Evolutionary conservation across 257 asterid genomes (phyloP), one percentile per base, ranked within the genome.

Genomic region (Solanum boliviense): DNA sequence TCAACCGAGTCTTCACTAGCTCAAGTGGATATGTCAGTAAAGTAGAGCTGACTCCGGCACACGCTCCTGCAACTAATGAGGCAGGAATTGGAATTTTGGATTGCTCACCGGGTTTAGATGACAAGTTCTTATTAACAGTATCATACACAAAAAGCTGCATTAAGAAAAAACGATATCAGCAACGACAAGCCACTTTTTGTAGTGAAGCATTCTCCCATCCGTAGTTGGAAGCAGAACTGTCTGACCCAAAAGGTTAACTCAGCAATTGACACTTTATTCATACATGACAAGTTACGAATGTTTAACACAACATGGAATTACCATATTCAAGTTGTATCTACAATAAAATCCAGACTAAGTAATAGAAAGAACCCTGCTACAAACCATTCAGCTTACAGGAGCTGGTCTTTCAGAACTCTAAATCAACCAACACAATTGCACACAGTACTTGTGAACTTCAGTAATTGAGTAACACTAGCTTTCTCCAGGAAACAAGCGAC

Each of bases 11-110:
- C 92, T 97, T 95, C 89, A 97, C 93, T 89, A 97, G 87, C 94
- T 97, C 99, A 9, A 97, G 98, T 35, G 98, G 99, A 89, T 97
- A 97, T 60, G 98, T 97, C 88, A 95, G 87, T 90, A 97, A 81
- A 21, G 99, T 97, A 48, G 99, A 97, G 93, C 95, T 92, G 90
- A 97, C 97, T 86, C 99, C 99, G 58, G 98, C 99, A 88, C 98
- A 95, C 67, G 99, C 98, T 72, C 99, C 99, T 1, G 98, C 99
- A 75, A 97, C 84, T 78, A 95, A 86, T 48, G 99, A 96, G 68
- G 99, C 95, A 56, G 98, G 98, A 44, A 95, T 70, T 18, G 92
- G 95, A 58, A 97, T 52, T 92, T 92, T 95, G 86, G 92, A 91
- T 62, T 89, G 91, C 35, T 93, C 93, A 7, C 95, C 98, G 9